Evolutionary conservation across 345 rosid species (phyloP).

Genomic region (Turnera subulata): DNA sequence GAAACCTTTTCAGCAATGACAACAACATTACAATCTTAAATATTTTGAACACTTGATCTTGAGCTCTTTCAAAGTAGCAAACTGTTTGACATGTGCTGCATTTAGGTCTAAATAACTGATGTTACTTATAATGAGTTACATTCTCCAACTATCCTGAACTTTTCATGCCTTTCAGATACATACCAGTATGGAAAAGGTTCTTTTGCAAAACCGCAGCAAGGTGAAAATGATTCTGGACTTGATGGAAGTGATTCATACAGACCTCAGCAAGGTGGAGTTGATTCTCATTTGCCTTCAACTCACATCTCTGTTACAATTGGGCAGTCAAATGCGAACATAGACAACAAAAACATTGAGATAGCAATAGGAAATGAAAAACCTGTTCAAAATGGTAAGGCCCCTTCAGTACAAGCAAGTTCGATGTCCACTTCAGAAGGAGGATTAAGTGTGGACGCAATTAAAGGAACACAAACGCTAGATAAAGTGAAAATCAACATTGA

Average conservation of each 20-base stretch:
- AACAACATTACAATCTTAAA: no score
- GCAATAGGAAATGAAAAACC: not conserved
- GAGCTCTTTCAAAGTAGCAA: no score
- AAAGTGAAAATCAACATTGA: no score
- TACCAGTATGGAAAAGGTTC: not conserved
- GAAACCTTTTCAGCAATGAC: no score
- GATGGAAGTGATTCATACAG: conserved; percentile 1
- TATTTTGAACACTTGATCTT: no score
- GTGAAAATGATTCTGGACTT: conserved; percentile 1
- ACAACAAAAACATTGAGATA: not conserved
- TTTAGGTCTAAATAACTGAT: no score
- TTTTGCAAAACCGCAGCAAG: no score
- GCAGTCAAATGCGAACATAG: conserved; percentile 1
- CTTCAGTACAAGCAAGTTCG: not conserved
- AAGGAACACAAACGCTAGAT: not conserved
- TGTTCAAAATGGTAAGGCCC: conserved; percentile 8
- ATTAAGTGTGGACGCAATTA: not conserved
- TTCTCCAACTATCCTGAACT: not conserved
- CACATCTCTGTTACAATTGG: not conserved
- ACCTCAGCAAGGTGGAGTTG: not conserved
- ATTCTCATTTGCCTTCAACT: not conserved
- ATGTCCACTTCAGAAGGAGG: conserved; percentile 1
- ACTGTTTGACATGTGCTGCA: no score
- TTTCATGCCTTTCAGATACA: not conserved
- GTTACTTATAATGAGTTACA: no score